Evolutionary conservation across 352 stramenopile species (phyloP).

Genomic region (Globisporangium heterothallicum): DNA sequence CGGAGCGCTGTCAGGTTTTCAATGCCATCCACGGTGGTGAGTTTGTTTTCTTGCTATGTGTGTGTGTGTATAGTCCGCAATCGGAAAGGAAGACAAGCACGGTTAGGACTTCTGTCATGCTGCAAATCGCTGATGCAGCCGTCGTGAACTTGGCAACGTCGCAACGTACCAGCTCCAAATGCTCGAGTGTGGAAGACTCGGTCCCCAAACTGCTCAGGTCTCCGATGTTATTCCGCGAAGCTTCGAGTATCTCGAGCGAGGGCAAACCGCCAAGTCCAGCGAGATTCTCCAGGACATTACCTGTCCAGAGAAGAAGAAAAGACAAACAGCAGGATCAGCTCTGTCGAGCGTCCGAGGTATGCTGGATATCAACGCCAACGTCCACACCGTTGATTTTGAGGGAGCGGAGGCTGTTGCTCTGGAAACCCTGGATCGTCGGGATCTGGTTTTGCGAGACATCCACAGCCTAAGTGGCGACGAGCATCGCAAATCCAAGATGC

Average conservation of each 20-base stretch:
- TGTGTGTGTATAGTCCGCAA: too few species aligned
- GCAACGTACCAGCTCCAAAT: constrained; percentile 40
- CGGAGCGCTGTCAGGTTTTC: constrained; percentile 38
- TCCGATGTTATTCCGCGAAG: constrained; percentile 43
- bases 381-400: constrained; percentile 71
- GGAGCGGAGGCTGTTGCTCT: constrained; percentile 39
- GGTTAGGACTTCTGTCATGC: neutral
- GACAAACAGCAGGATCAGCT: neutral
- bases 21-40: constrained; percentile 46
- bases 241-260: constrained; percentile 48
- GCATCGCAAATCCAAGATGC: neutral
- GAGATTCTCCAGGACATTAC: constrained; percentile 47
- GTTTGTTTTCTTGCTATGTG: constrained; percentile 78
- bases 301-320: constrained; percentile 15
- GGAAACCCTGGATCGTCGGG: constrained; percentile 38
- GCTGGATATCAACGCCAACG: too few species aligned
- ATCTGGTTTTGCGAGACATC: constrained; percentile 74
- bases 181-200: constrained; percentile 46
- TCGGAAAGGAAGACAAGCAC: neutral
- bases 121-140: too few species aligned
- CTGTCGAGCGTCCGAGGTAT: neutral
- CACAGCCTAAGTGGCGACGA: constrained; percentile 24
- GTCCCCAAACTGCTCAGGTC: constrained; percentile 30
- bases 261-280: constrained; percentile 38
- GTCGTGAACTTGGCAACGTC: too few species aligned